Base-by-base conservation (phyloP, 768 basidiomycete genomes). In the Collybia mongolica region DNA sequence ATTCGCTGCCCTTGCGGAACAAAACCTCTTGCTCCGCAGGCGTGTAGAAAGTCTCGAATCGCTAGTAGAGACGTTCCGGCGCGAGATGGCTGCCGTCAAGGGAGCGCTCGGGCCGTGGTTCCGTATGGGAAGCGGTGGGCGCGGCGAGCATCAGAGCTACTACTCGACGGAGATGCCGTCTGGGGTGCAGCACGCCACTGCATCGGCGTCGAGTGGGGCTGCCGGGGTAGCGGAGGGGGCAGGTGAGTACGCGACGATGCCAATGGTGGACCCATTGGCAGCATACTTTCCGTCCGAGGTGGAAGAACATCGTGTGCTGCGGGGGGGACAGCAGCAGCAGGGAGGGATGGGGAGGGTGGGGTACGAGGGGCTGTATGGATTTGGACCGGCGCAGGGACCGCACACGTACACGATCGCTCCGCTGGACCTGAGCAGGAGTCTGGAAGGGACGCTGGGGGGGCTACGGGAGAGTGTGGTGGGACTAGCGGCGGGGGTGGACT, bases 11-110 rank as follows among this genome's bases (percentile, higher is more conserved):
- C 68, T 90, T 3, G 70, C 72, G 35, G 74, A 82, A 48, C 88
- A 93, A 61, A 93, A 93, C 59, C 67, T 76, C 15, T 50, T 81
- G 7, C 74, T 93, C 15, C 79, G 81, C 22, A 74, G 77, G 53
- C 76, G 77, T 26, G 69, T 89, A 7, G 77, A 81, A 11, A 72
- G 74, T 0, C 66, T 90, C 18, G 88, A 91, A 60, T 74, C 74
- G 14, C 65, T 75, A 2, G 60, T 86, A 19, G 73, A 76, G 24
- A 63, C 65, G 4, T 68, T 83, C 60, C 74, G 73, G 44, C 74
- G 71, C 35, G 89, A 93, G 53, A 70, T 90, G 61, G 69, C 72
- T 8, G 66, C 68, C 6, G 72, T 82, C 26, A 81, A 77, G 60
- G 66, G 58, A n/a, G 80, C 77, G 5, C 64, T 93, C 14, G 88